These are phyloP conservation scores for Phytophthora lateralis DNA, from an alignment of 352 stramenopile genomes.

Conservation along the genomic window DNA sequence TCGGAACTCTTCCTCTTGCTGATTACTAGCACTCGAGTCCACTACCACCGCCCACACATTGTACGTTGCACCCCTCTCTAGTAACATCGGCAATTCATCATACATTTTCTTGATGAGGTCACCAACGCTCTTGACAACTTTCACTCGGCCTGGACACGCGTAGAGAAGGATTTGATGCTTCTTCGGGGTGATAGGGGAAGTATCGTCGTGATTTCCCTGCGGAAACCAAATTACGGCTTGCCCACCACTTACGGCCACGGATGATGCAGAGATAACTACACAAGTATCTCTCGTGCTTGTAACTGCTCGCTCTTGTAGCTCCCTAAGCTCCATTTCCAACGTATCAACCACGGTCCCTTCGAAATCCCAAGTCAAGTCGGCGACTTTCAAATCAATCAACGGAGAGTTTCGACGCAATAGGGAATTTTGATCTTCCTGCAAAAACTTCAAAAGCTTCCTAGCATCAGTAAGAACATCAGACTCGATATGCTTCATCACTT, in stretches of 20 bases:
- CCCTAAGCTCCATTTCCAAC: conserved; percentile 66
- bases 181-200: background rate
- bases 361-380: conserved; percentile 67
- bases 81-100: conserved; percentile 48
- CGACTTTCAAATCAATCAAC: conserved; percentile 34
- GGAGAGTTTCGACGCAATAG: conserved; percentile 12
- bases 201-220: conserved; percentile 2
- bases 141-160: conserved; percentile 64
- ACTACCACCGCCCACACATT: conserved; percentile 46
- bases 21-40: conserved; percentile 10
- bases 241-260: conserved; percentile 10
- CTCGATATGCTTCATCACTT: conserved; percentile 25
- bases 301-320: conserved; percentile 46
- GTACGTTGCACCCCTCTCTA: conserved; percentile 34
- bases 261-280: conserved; percentile 36
- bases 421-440: conserved; percentile 19
- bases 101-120: conserved; percentile 59
- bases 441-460: conserved; percentile 31
- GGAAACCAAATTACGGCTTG: conserved; percentile 56
- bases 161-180: conserved; percentile 61
- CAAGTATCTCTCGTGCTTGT: conserved; percentile 34
- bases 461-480: conserved; percentile 8
- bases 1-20: conserved; percentile 9
- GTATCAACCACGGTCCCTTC: conserved; percentile 49
- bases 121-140: conserved; percentile 58